These are phyloP conservation scores for Tuber aestivum DNA, from an alignment of 495 filamentous ascomycete species.

Conservation along the genomic window DNA sequence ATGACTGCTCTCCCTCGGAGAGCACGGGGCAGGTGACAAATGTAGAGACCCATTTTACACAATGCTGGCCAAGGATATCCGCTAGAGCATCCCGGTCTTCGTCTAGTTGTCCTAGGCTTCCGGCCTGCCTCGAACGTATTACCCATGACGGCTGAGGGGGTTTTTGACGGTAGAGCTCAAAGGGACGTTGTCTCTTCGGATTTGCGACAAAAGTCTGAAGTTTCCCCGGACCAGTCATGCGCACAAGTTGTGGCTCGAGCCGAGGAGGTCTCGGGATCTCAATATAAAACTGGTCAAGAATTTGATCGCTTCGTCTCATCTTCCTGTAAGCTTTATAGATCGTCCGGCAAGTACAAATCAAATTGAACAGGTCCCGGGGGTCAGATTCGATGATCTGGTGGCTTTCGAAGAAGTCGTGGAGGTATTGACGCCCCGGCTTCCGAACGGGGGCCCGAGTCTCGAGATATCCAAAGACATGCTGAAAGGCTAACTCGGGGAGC, in stretches of 20 bases:
- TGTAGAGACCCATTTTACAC: constrained; percentile 22
- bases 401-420: constrained; percentile 11
- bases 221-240: constrained; percentile 5
- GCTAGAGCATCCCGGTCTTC: constrained; percentile 6
- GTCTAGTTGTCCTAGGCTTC: not conserved
- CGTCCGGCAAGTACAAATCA: constrained; percentile 19
- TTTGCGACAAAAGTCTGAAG: constrained; percentile 19
- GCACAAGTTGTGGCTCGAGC: constrained; percentile 15
- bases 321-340: constrained; percentile 16
- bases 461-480: constrained; percentile 19
- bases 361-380: constrained; percentile 23
- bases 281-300: constrained; percentile 23
- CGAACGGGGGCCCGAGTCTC: constrained; percentile 19
- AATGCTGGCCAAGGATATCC: constrained; percentile 23
- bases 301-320: constrained; percentile 4
- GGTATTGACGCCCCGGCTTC: constrained; percentile 18
- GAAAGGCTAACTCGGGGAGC: constrained; percentile 17
- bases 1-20: not conserved
- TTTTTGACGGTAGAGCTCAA: not conserved
- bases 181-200: constrained; percentile 3
- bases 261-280: constrained; percentile 11
- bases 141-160: not conserved
- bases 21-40: constrained; percentile 12
- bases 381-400: constrained; percentile 17
- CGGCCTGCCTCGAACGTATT: not conserved